Evolutionary conservation across 2,329 filamentous ascomycete genomes (phyloP).

Genomic region (Clarireedia sp.): DNA sequence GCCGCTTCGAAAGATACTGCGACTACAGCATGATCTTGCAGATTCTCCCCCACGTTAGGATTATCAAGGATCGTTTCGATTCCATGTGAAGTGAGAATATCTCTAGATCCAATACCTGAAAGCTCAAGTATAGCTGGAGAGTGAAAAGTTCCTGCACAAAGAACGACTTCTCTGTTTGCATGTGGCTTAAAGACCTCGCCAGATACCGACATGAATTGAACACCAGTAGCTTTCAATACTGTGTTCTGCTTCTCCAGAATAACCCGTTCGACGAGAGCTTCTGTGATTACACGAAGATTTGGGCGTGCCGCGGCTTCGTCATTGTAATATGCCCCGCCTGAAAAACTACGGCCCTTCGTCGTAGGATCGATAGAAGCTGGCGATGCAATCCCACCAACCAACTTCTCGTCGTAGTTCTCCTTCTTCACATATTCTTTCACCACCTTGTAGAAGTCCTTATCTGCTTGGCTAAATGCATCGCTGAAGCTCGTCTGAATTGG

Average conservation of each 20-base stretch:
- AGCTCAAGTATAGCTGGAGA: conserved; percentile 29
- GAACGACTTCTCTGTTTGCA: conserved; percentile 25
- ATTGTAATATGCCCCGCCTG: conserved; percentile 21
- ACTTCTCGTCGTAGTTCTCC: conserved; percentile 28
- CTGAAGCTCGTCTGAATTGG: conserved; percentile 12
- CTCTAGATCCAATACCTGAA: conserved; percentile 27
- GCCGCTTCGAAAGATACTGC: neutral
- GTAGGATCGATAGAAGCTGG: conserved; percentile 14
- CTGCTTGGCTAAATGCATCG: neutral
- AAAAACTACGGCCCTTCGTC: conserved; percentile 16
- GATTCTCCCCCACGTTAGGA: conserved; percentile 4
- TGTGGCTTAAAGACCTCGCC: conserved; percentile 8
- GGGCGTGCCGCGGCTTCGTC: conserved; percentile 11
- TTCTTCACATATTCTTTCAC: conserved; percentile 12
- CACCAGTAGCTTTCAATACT: conserved; percentile 5
- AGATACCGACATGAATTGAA: conserved; percentile 1
- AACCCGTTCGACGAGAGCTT: conserved; percentile 75
- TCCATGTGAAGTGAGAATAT: conserved; percentile 13
- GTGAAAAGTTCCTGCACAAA: conserved; percentile 21
- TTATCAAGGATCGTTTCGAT: neutral
- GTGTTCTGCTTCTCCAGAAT: conserved; percentile 6
- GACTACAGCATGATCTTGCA: conserved; percentile 13
- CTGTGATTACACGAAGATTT: conserved; percentile 76
- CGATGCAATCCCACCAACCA: conserved; percentile 30
- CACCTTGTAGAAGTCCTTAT: conserved; percentile 12